These are phyloP conservation scores for Chaetothyriales sp. DNA, from an alignment of 2,329 filamentous ascomycete genomes.

Conservation along the genomic window DNA sequence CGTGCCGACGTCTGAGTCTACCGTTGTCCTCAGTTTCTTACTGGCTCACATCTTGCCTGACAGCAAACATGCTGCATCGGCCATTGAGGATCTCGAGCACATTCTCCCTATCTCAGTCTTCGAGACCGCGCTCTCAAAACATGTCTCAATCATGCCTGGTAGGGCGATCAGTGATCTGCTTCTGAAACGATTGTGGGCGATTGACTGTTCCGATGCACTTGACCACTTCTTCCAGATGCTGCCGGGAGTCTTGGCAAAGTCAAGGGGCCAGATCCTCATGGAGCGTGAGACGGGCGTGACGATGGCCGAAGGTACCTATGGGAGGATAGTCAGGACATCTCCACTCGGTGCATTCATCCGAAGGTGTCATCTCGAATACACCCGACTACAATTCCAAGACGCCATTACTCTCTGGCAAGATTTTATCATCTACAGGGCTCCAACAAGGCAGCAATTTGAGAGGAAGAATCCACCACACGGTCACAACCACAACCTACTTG, in stretches of 20 bases:
- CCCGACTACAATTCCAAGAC: constrained; percentile 66
- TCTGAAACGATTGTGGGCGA: constrained; percentile 65
- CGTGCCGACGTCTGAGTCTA: constrained; percentile 55
- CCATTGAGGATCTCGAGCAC: constrained; percentile 3
- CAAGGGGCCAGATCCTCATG: constrained; percentile 46
- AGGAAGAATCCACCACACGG: constrained; percentile 36
- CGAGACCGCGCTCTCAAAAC: constrained; percentile 32
- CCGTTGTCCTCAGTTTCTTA: constrained; percentile 67
- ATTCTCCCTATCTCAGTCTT: constrained; percentile 30
- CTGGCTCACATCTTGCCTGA: constrained; percentile 51
- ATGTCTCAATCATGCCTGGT: constrained; percentile 49
- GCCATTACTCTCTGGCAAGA: constrained; percentile 64
- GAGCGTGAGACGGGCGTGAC: constrained; percentile 41
- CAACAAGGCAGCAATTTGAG: constrained; percentile 51
- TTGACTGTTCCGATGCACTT: constrained; percentile 71
- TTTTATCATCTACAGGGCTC: constrained; percentile 67
- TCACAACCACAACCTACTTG: constrained; percentile 39
- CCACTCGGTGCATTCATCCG: constrained; percentile 73
- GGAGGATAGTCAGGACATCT: constrained; percentile 54
- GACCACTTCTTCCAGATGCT: constrained; percentile 59
- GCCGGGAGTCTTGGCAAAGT: constrained; percentile 45
- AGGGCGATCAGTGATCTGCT: constrained; percentile 80
- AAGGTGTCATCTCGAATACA: constrained; percentile 64
- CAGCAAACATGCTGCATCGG: constrained; percentile 20
- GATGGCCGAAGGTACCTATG: constrained; percentile 29